Evolutionary conservation across 805 yeast species (phyloP).

Genomic region (Blastobotrys muscicola): DNA sequence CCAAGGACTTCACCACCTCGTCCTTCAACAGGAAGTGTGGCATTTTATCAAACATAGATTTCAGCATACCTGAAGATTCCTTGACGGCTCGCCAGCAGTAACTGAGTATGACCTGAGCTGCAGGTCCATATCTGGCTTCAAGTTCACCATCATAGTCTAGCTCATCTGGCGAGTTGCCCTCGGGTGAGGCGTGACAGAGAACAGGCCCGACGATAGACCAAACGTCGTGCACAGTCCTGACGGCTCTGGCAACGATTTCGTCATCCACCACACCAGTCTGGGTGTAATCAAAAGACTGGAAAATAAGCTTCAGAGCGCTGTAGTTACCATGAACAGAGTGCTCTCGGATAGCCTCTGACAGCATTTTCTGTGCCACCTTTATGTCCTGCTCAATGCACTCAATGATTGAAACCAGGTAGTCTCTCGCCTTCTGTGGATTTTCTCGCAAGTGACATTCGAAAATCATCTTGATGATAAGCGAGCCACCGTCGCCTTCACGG

Average conservation of each 20-base stretch:
- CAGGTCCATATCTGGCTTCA: constrained; percentile 27
- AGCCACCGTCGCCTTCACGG: constrained; percentile 72
- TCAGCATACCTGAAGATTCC: constrained; percentile 55
- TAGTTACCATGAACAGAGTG: constrained; percentile 63
- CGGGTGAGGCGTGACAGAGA: constrained; percentile 62
- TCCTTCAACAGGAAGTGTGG: constrained; percentile 23
- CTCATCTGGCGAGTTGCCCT: constrained; percentile 46
- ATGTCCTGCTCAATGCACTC: constrained; percentile 29
- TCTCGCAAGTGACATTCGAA: constrained; percentile 26
- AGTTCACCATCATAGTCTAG: constrained; percentile 19
- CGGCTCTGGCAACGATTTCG: constrained; percentile 8
- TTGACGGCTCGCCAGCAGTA: constrained; percentile 79
- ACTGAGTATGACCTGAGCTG: constrained; percentile 39
- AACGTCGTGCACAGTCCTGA: constrained; percentile 15
- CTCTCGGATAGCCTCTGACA: constrained; percentile 36
- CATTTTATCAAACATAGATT: constrained; percentile 32
- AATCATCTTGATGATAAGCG: constrained; percentile 50
- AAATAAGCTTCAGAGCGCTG: constrained; percentile 44
- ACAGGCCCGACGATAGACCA: constrained; percentile 43
- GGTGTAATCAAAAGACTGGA: constrained; percentile 19
- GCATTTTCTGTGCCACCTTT: constrained; percentile 28
- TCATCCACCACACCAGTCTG: constrained; percentile 15
- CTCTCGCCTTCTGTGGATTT: constrained; percentile 2
- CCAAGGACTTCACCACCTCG: constrained; percentile 29
- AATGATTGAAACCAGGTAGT: constrained; percentile 29